A percentile compares a stretch with the other conserved stretches of the same genome.
These are phyloP conservation scores for Nidularia pulvinata DNA, from an alignment of 768 basidiomycete species.

Conservation along the genomic window DNA sequence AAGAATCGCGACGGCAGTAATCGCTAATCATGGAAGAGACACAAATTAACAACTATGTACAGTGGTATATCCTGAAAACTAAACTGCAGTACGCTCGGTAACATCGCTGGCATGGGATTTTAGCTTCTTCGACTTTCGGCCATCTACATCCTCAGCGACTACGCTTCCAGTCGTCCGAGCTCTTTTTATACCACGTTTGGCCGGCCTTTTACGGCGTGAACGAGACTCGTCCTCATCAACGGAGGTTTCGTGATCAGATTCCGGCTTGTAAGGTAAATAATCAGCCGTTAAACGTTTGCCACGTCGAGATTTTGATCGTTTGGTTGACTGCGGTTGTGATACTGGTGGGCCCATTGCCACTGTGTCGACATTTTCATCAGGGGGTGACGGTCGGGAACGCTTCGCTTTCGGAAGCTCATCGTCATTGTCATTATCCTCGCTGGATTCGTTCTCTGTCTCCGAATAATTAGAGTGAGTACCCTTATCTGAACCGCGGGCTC, in stretches of 20 bases:
- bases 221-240: background rate
- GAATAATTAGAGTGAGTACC: conserved; percentile 16
- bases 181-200: conserved; percentile 32
- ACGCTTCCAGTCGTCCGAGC: conserved; percentile 24
- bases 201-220: conserved; percentile 9
- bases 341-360: conserved; percentile 11
- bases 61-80: background rate
- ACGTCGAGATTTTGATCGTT: conserved; percentile 11
- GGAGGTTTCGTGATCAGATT: conserved; percentile 2
- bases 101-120: conserved; percentile 16
- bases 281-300: conserved; percentile 28
- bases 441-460: conserved; percentile 15
- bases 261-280: conserved; percentile 33
- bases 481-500: conserved; percentile 10
- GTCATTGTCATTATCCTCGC: conserved; percentile 21
- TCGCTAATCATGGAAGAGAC: no score
- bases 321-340: conserved; percentile 10
- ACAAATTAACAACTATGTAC: no score
- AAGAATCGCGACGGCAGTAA: no score
- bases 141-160: conserved; percentile 17
- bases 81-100: background rate
- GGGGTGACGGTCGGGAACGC: conserved; percentile 17
- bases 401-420: conserved; percentile 19
- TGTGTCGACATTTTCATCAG: conserved; percentile 12
- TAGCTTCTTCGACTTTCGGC: conserved; percentile 30